Evolutionary conservation across 345 rosid species (phyloP).

Genomic region (Lenwebbia sp.): DNA sequence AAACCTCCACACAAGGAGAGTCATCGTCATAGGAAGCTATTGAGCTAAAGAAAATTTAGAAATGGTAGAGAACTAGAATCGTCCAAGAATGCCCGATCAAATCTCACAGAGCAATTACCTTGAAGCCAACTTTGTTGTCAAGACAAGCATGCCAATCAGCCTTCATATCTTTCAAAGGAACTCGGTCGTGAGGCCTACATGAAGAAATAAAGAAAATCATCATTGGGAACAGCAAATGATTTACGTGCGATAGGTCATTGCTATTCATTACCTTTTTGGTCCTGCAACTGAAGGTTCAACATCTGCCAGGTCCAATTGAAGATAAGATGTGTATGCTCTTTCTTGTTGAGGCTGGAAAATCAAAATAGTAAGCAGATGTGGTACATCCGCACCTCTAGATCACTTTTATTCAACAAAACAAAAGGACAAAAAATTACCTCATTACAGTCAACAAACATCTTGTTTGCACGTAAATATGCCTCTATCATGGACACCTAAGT

Average conservation of each 20-base stretch:
- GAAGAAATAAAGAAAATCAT: neutral
- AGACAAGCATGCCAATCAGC: conserved; percentile 89
- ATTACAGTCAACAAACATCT: conserved; percentile 72
- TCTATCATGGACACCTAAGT: conserved; percentile 72
- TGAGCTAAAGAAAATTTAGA: neutral
- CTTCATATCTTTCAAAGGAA: conserved; percentile 71
- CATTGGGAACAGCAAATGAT: neutral
- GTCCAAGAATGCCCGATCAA: neutral
- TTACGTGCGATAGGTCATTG: neutral
- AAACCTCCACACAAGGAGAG: neutral
- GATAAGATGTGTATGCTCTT: conserved; percentile 59
- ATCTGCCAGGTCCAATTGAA: conserved; percentile 58
- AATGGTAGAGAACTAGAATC: neutral
- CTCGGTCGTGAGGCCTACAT: conserved; percentile 74
- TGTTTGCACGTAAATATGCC: conserved; percentile 77
- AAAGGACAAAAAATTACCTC: conserved; percentile 34
- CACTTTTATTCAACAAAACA: neutral
- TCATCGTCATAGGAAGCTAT: neutral
- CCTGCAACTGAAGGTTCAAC: conserved; percentile 89
- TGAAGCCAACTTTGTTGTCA: conserved; percentile 32
- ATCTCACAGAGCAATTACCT: neutral
- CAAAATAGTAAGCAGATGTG: neutral
- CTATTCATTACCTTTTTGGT: conserved; percentile 65
- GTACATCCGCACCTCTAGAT: neutral
- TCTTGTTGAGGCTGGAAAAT: conserved; percentile 59